These are phyloP conservation scores for Maudiozyma saulgeensis DNA, from an alignment of 805 yeast genomes.

Conservation along the genomic window DNA sequence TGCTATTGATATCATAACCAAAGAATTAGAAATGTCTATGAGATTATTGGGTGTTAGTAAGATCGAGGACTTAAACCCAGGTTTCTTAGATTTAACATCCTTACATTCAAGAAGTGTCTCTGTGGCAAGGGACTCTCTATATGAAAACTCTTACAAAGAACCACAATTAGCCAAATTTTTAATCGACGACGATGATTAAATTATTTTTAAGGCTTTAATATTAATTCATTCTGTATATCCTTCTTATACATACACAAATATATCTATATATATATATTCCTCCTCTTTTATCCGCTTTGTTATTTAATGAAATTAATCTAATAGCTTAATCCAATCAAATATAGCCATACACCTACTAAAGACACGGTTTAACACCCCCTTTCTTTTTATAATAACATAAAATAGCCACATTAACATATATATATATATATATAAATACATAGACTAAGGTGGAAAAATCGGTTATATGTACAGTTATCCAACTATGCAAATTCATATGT, in stretches of 20 bases:
- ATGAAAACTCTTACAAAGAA: conserved; percentile 46
- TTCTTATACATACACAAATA: background rate
- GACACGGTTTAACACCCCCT: too few relatives aligned
- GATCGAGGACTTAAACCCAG: conserved; percentile 49
- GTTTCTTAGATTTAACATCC: conserved; percentile 48
- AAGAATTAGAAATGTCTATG: conserved; percentile 71
- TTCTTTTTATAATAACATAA: background rate
- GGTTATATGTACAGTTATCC: too few relatives aligned
- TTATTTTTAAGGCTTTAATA: background rate
- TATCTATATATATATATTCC: background rate
- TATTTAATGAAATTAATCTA: too few relatives aligned
- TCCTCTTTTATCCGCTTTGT: background rate
- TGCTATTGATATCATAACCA: conserved; percentile 52
- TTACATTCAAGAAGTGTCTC: conserved; percentile 33
- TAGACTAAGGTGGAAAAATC: too few relatives aligned
- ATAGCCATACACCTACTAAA: background rate
- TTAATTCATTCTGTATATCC: background rate
- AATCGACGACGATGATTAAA: conserved; percentile 5
- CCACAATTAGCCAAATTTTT: conserved; percentile 44
- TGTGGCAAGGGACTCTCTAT: conserved; percentile 49
- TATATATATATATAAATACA: conserved; percentile 8
- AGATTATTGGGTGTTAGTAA: conserved; percentile 63
- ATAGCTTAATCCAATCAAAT: background rate
- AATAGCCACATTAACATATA: conserved; percentile 1
- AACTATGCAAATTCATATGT: too few relatives aligned